These are phyloP conservation scores for Sporothrix inflata DNA, from an alignment of 2,329 filamentous ascomycete genomes.

Conservation along the genomic window DNA sequence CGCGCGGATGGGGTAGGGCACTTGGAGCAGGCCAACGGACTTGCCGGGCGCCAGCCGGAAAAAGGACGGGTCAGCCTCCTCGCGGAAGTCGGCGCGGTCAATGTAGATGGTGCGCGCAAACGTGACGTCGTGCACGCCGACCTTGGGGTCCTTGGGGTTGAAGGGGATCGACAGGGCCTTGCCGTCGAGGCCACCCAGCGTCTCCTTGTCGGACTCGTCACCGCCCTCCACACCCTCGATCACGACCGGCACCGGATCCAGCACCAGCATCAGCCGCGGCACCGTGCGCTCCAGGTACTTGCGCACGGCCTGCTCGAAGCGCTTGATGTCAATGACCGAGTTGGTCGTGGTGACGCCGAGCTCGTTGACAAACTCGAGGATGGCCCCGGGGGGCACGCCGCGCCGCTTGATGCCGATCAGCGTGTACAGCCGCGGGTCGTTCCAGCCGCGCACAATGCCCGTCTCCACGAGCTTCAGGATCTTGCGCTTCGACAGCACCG, in stretches of 20 bases:
- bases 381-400: conserved; percentile 84
- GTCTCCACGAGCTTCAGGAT: conserved; percentile 78
- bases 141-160: conserved; percentile 74
- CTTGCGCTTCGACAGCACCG: conserved; percentile 84
- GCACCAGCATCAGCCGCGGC: conserved; percentile 83
- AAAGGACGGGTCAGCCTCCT: conserved; percentile 72
- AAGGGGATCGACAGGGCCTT: conserved; percentile 72
- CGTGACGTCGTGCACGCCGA: conserved; percentile 62
- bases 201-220: neutral
- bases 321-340: conserved; percentile 76
- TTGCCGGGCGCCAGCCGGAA: conserved; percentile 78
- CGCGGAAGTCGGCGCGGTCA: conserved; percentile 77
- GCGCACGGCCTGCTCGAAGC: conserved; percentile 85
- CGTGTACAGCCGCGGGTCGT: conserved; percentile 88
- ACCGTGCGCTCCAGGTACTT: conserved; percentile 87
- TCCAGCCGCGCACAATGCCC: conserved; percentile 80
- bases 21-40: conserved; percentile 70
- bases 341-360: conserved; percentile 84
- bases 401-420: conserved; percentile 81
- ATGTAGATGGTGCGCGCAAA: conserved; percentile 85
- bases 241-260: conserved; percentile 81
- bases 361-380: conserved; percentile 88
- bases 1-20: conserved; percentile 70
- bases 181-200: conserved; percentile 50
- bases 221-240: conserved; percentile 75